Percentiles rank a stretch among this genome's conserved stretches.
Conservation (phyloP, 2,329 filamentous ascomycete genomes). For the Aspergillus sp. region DNA sequence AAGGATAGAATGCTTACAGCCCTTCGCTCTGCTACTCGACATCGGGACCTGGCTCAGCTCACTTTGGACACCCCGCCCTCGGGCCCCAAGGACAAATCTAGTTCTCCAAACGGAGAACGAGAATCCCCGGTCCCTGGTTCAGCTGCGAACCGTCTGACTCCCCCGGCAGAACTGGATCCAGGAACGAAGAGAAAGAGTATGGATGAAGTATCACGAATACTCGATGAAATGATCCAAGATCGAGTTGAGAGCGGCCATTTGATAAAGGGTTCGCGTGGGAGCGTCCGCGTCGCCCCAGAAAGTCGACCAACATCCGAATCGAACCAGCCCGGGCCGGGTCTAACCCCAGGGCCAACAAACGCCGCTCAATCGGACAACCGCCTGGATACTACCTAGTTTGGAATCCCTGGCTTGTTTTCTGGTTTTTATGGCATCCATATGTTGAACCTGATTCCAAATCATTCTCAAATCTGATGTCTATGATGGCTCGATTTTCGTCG, state of each 20-base stretch:
- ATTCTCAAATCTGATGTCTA: slow-evolving; percentile 1
- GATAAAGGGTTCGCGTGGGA: slow-evolving; percentile 65
- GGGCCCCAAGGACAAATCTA: slow-evolving; percentile 30
- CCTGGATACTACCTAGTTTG: neutral
- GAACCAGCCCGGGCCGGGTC: slow-evolving; percentile 23
- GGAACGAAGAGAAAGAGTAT: slow-evolving; percentile 63
- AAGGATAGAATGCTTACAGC: slow-evolving; percentile 93
- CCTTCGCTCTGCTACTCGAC: slow-evolving; percentile 78
- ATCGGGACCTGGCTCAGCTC: slow-evolving; percentile 76
- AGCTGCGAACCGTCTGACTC: slow-evolving; percentile 30
- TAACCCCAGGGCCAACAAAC: slow-evolving; percentile 23
- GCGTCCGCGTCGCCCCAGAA: slow-evolving; percentile 59
- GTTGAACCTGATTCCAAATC: slow-evolving; percentile 9
- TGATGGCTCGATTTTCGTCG: neutral
- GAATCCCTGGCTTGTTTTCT: neutral
- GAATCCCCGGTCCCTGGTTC: slow-evolving; percentile 26
- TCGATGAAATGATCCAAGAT: slow-evolving; percentile 95
- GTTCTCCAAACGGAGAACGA: slow-evolving; percentile 30
- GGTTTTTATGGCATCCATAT: neutral
- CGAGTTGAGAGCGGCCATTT: slow-evolving; percentile 75
- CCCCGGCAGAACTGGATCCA: slow-evolving; percentile 32
- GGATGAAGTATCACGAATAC: slow-evolving; percentile 88
- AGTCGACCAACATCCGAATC: slow-evolving; percentile 32
- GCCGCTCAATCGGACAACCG: neutral
- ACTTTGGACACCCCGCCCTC: slow-evolving; percentile 36